A percentile compares a stretch with the other conserved stretches of the same genome.
Evolutionary conservation across 1,284 basidiomycete species (phyloP).

Genomic region (Gastroboletus turbinatus): DNA sequence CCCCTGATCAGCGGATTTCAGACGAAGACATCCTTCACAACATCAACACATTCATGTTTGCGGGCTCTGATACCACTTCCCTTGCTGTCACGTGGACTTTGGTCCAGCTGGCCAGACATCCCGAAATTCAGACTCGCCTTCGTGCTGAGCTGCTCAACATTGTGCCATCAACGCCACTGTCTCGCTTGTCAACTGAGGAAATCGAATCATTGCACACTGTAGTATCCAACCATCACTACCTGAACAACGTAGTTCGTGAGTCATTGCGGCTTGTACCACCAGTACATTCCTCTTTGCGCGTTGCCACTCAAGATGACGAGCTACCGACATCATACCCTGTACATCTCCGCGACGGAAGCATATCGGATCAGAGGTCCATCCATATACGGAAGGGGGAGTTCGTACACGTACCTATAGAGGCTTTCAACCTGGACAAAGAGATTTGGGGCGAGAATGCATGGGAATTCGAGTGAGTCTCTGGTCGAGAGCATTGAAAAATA

Average conservation of each 20-base stretch:
- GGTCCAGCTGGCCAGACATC: constrained; percentile 64
- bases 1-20: constrained; percentile 69
- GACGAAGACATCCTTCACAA: constrained; percentile 80
- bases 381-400: constrained; percentile 64
- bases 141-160: constrained; percentile 58
- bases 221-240: constrained; percentile 64
- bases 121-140: constrained; percentile 60
- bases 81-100: constrained; percentile 79
- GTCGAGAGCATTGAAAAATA: background rate
- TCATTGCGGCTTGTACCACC: constrained; percentile 74
- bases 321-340: constrained; percentile 71
- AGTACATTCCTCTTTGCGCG: constrained; percentile 76
- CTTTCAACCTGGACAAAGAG: constrained; percentile 69
- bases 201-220: constrained; percentile 54
- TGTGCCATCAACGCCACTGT: constrained; percentile 35
- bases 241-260: constrained; percentile 79
- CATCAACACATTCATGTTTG: constrained; percentile 86
- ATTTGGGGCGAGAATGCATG: constrained; percentile 79
- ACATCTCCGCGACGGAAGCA: constrained; percentile 50
- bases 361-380: constrained; percentile 44
- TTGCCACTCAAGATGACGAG: constrained; percentile 71
- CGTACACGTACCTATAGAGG: constrained; percentile 75
- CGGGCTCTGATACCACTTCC: constrained; percentile 82
- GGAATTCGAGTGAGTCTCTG: constrained; percentile 63
- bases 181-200: constrained; percentile 55